phyloP scores from a whole-genome alignment of 2,329 filamentous ascomycete species.

The Apiospora phragmitis region DNA sequence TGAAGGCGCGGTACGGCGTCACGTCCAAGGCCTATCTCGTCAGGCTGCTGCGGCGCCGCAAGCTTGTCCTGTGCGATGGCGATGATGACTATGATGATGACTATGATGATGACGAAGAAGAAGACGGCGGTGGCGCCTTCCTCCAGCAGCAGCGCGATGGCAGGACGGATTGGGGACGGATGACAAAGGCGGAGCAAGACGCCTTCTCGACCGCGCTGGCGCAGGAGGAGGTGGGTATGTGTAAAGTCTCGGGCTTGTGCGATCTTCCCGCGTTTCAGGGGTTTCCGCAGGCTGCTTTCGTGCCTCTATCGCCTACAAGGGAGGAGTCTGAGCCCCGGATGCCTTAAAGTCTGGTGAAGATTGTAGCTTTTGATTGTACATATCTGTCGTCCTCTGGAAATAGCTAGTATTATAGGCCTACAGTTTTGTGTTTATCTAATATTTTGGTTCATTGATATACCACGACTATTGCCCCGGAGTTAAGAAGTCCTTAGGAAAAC shows the following conservation, averaged over 20 bases:
- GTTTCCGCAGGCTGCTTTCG: neutral
- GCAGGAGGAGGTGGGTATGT: neutral
- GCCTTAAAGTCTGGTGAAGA: neutral
- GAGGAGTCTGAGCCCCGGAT: neutral
- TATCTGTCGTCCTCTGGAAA: neutral
- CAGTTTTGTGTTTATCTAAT: neutral
- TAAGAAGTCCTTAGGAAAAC: too few relatives aligned
- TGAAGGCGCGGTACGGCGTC: constrained; percentile 16
- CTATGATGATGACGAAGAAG: neutral
- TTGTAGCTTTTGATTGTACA: neutral
- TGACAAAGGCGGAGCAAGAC: neutral
- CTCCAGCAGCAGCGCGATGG: neutral
- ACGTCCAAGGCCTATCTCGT: constrained; percentile 14
- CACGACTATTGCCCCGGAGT: too few relatives aligned
- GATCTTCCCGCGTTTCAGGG: neutral
- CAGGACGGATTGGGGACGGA: neutral
- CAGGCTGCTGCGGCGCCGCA: neutral
- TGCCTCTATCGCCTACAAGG: neutral
- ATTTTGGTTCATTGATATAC: neutral
- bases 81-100: neutral
- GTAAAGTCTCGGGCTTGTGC: neutral
- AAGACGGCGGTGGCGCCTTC: neutral
- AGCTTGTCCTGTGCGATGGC: neutral
- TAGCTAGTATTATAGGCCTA: neutral
- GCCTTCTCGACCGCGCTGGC: constrained; percentile 2